Evolutionary conservation across 331 rosid species (phyloP), one percentile per base, ranked within the genome.

Genomic region (Pyrus hybrid): DNA sequence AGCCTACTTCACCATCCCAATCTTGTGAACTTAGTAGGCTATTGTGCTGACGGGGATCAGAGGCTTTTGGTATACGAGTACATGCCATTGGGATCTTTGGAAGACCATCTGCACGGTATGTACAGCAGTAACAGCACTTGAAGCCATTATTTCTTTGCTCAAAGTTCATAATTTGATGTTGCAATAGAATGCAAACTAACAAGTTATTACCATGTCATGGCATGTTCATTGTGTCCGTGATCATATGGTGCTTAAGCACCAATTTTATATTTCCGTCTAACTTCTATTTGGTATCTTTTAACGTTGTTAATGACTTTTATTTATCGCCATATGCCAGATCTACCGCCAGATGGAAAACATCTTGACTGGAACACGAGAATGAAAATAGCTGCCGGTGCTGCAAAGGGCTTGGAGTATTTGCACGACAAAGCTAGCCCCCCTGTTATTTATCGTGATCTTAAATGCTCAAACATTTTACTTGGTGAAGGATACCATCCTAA

Each of bases 11-110:
- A 82, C 83, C 86, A 82, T 72, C 80, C 86, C 35, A 82, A 82
- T 82, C 86, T 82, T 65, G 86, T 82, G 35, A 82, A 82, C 74
- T 75, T 78, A 33, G 74, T 70, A 63, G 86, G 86, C 51, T 82
- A 82, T 58, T 82, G 86, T 75, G 86, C 86, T 32, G 86, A 82
- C 66, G 86, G 86, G 33, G 86, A 82, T 49, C 86, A 82, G 62
- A 79, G 86, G 65, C 83, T 82, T 64, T 68, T 82, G 72, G 83
- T 82, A 63, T 82, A 82, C 7, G 86, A 82, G 64, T 82, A 78
- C 77, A 82, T 82, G 86, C 71, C 86, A 13, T 67, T 82, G 64
- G 83, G 86, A 30, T 82, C 74, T 62, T 75, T 82, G 73, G 86
- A 82, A 82, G 86, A 82, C 26, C 86, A 82, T 58, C 73, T 82